Evolutionary conservation across 2,329 filamentous ascomycete genomes (phyloP), one percentile per base, ranked within the genome.

Genomic region (Pseudogymnoascus sp.): DNA sequence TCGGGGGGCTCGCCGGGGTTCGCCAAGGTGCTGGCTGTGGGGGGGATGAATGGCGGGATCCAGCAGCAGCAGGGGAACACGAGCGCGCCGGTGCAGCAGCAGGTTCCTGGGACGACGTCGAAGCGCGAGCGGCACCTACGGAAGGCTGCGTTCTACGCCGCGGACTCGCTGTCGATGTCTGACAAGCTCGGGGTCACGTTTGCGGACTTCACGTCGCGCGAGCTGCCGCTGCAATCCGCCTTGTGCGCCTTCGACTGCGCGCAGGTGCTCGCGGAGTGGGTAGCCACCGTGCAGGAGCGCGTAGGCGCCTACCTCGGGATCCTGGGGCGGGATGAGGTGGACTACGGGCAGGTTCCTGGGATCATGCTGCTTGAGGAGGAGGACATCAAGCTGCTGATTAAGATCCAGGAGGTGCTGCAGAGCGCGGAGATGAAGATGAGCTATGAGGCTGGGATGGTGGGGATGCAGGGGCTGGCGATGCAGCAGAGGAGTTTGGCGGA

Each of bases 231-330:
- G 40, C 93, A 96, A 73, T 92, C 90, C 13, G 91, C 92, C 1
- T 87, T 97, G 80, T 97, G 93, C 74, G 87, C 90, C 4, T 96
- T 96, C 70, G 93, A 97, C 72, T 97, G 93, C 72, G 89, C 91
- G 2, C 93, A 97, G 72, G 91, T 97, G 1, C 83, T 99, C 33
- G 91, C 91, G 0, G 93, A 97, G 75, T 99, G 93, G 93, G 84
- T 95, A 42, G 90, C 90, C 4, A 95, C 92, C 1, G 85, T 97
- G 3, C 95, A 99, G 74, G 93, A 97, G 71, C 88, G 95, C 7
- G 89, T 97, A n/a, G 93, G 93, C 0, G 86, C 86, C 4, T 96
- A 95, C 70, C 76, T 97, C 5, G 93, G 93, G 4, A 86, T 97
- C 5, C 82, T 97, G 1, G 93, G 93, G 11, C 87, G 89, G 64